Conservation (phyloP, 768 basidiomycete species). For the Russula earlei region DNA sequence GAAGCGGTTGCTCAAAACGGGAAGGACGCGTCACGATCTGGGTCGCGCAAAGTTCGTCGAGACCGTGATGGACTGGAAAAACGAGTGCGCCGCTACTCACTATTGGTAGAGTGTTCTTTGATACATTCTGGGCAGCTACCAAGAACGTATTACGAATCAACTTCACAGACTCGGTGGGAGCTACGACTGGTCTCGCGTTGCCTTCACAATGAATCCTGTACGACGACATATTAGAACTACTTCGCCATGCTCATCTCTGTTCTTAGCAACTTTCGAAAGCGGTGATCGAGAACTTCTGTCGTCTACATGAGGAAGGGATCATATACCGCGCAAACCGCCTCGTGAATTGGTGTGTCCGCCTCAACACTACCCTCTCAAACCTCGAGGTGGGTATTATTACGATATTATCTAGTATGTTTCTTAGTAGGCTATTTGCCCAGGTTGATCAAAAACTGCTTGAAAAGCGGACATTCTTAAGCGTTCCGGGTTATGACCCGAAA, state of each 20-base stretch:
- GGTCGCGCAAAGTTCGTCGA: conserved; percentile 87
- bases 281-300: conserved; percentile 86
- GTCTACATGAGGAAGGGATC: conserved; percentile 82
- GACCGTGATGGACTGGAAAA: conserved; percentile 94
- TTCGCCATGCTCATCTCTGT: not conserved
- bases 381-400: conserved; percentile 56
- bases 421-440: conserved; percentile 34
- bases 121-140: conserved; percentile 50
- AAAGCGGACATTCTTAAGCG: conserved; percentile 76
- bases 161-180: conserved; percentile 83
- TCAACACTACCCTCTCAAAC: conserved; percentile 97
- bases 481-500: conserved; percentile 92
- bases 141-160: conserved; percentile 85
- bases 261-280: conserved; percentile 61
- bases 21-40: conserved; percentile 85
- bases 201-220: conserved; percentile 93
- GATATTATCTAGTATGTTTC: not conserved
- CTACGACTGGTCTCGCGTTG: conserved; percentile 89
- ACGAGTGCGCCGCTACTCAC: conserved; percentile 53
- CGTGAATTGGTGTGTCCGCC: conserved; percentile 94
- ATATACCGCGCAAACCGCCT: conserved; percentile 93
- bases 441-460: conserved; percentile 87
- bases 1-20: conserved; percentile 78
- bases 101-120: not conserved
- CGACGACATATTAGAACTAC: conserved; percentile 16